These are phyloP conservation scores for Chlorella sp. DNA, from an alignment of 139 green algal genomes.

Conservation along the genomic window DNA sequence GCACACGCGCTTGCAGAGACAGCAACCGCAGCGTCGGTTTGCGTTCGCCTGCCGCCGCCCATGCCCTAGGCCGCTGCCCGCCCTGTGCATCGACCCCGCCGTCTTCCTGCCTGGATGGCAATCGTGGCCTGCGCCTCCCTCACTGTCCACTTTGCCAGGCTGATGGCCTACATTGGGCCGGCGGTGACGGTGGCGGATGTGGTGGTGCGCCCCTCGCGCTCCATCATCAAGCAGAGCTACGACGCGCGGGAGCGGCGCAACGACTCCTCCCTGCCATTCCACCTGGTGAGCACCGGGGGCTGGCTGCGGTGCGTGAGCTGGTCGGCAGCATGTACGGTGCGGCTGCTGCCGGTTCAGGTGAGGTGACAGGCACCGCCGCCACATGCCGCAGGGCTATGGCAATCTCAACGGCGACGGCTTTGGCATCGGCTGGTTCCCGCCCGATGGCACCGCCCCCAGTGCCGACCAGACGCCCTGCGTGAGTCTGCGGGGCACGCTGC, in stretches of 20 bases:
- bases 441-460: slow-evolving; percentile 44
- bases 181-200: slow-evolving; percentile 86
- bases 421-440: slow-evolving; percentile 90
- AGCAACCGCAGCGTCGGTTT: neutral
- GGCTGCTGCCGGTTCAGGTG: neutral
- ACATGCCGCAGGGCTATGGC: slow-evolving; percentile 57
- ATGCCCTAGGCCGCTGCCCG: neutral
- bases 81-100: too few relatives aligned
- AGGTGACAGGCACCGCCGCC: neutral
- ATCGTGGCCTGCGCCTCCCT: neutral
- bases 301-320: too few relatives aligned
- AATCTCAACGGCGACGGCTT: slow-evolving; percentile 97
- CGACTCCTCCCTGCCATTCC: slow-evolving; percentile 72
- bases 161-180: slow-evolving; percentile 89
- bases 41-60: neutral
- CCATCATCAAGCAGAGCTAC: slow-evolving; percentile 96
- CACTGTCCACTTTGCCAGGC: neutral
- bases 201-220: slow-evolving; percentile 78
- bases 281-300: slow-evolving; percentile 59
- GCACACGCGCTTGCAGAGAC: neutral
- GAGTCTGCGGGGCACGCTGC: neutral
- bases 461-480: slow-evolving; percentile 27
- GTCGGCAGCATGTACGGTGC: neutral
- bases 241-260: slow-evolving; percentile 88
- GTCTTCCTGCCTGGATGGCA: too few relatives aligned